Conservation (phyloP, 1,139 yeast genomes). For the Lodderomyces theae region DNA sequence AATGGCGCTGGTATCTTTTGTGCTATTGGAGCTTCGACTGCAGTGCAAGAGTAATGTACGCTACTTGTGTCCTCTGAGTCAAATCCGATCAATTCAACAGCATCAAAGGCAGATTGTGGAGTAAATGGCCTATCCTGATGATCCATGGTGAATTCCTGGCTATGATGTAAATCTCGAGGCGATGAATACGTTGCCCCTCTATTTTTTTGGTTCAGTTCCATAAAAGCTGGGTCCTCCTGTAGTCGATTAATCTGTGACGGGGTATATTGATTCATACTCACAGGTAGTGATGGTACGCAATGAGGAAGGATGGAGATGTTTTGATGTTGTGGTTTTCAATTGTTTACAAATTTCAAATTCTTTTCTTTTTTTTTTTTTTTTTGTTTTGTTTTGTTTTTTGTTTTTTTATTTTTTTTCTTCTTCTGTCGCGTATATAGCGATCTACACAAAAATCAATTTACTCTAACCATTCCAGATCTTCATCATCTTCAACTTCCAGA, state of each 20-base stretch:
- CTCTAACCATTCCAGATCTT: constrained; percentile 11
- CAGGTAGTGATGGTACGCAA: no score
- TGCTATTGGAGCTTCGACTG: not conserved
- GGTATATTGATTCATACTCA: constrained; percentile 3
- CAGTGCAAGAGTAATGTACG: constrained; percentile 8
- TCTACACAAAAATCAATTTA: constrained; percentile 1
- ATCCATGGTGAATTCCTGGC: not conserved
- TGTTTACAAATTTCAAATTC: no score
- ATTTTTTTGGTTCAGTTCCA: not conserved
- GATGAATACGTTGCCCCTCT: not conserved
- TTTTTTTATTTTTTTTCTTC: not conserved
- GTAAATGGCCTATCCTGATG: not conserved
- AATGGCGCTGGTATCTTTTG: constrained; percentile 39
- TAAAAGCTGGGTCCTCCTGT: not conserved
- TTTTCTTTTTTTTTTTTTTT: constrained; percentile 1
- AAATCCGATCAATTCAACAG: not conserved
- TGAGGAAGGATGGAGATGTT: no score
- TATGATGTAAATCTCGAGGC: not conserved
- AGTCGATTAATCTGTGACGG: constrained; percentile 4
- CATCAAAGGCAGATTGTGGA: not conserved
- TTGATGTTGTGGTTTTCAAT: no score
- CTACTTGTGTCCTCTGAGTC: constrained; percentile 1
- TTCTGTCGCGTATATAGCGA: not conserved
- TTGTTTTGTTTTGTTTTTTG: not conserved
- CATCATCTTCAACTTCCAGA: constrained; percentile 27